Evolutionary conservation across 2,329 filamentous ascomycete species (phyloP).

Genomic region (Cordyceps fumosorosea): DNA sequence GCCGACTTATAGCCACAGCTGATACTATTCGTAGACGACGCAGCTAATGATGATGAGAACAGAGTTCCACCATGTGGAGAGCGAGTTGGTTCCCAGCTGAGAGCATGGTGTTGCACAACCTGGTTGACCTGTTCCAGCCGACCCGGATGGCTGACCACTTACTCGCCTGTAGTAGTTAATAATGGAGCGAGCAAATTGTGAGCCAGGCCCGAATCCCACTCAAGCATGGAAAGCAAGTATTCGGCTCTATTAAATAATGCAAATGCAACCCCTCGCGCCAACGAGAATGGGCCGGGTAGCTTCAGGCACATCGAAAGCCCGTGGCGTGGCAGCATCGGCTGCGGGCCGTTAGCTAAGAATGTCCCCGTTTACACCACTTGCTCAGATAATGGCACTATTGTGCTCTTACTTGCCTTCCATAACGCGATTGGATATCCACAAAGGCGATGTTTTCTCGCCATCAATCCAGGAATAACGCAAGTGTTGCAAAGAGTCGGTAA

Average conservation of each 20-base stretch:
- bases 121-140: neutral
- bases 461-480: slow-evolving; percentile 1
- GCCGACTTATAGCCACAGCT: neutral
- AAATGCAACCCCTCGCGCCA: neutral
- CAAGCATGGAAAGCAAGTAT: neutral
- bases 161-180: neutral
- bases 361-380: slow-evolving; percentile 3
- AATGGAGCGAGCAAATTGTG: neutral
- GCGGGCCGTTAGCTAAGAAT: slow-evolving; percentile 10
- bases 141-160: neutral
- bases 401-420: neutral
- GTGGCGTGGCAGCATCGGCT: neutral
- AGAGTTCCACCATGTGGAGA: slow-evolving; percentile 2
- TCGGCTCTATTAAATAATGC: neutral
- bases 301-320: neutral
- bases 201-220: neutral
- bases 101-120: neutral
- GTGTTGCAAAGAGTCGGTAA: neutral
- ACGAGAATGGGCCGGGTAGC: neutral
- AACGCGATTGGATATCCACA: slow-evolving; percentile 10
- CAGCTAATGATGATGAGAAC: neutral
- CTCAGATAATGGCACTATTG: neutral
- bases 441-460: slow-evolving; percentile 1
- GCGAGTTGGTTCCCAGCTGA: neutral
- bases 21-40: neutral